A percentile compares a stretch with the other conserved stretches of the same genome.
Evolutionary conservation across 768 basidiomycete species (phyloP).

Genomic region (Pleurotus citrinopileatus): DNA sequence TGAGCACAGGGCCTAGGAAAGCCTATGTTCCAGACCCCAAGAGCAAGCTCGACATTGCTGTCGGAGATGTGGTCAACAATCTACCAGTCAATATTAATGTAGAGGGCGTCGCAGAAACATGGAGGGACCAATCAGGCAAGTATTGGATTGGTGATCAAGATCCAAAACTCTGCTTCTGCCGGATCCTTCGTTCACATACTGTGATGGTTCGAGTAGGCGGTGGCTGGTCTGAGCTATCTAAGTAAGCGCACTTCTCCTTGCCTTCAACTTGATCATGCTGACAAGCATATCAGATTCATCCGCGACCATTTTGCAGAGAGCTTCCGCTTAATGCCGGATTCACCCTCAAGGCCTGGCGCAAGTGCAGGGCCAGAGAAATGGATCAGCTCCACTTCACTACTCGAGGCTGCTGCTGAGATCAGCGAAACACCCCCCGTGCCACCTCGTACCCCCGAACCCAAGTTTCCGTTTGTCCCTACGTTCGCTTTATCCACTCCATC

Average conservation of each 20-base stretch:
- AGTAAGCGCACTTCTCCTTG: constrained; percentile 49
- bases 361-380: constrained; percentile 69
- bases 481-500: constrained; percentile 63
- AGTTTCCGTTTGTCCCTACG: constrained; percentile 53
- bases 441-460: constrained; percentile 71
- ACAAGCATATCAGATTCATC: constrained; percentile 61
- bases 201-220: constrained; percentile 98
- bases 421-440: constrained; percentile 30
- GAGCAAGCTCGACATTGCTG: constrained; percentile 88
- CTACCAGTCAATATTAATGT: constrained; percentile 83
- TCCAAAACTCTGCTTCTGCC: constrained; percentile 86
- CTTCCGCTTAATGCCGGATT: constrained; percentile 70
- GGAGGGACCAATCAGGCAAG: constrained; percentile 92
- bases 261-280: constrained; percentile 5
- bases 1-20: constrained; percentile 44
- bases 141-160: constrained; percentile 96
- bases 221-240: constrained; percentile 90
- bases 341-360: constrained; percentile 47
- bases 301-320: constrained; percentile 83
- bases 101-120: constrained; percentile 77
- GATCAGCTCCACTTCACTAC: constrained; percentile 76
- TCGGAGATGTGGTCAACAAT: constrained; percentile 88
- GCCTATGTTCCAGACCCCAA: constrained; percentile 86
- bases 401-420: constrained; percentile 49
- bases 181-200: constrained; percentile 86